Base-by-base conservation (phyloP, 176 grass and related monocot species). In the Thalia dealbata region DNA sequence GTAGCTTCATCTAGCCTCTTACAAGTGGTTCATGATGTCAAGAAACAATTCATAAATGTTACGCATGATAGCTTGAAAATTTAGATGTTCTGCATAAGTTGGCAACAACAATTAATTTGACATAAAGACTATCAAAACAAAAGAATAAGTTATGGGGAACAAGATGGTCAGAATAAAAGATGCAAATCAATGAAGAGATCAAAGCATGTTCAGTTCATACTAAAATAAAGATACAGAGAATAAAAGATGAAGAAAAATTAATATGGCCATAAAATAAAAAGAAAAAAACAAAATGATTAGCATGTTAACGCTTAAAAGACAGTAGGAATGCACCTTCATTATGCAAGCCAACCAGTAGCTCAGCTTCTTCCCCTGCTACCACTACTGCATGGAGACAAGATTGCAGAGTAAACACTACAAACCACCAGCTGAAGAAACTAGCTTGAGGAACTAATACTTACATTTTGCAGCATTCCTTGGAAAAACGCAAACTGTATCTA, bases 401-500 rank as follows among this genome's bases (percentile, higher is more conserved):
- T 60, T 71, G 44, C 42, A 41, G 3, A 67, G 10, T 29, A 12
- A 13, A 69, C 3, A 45, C 41, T 44, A 69, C 7, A 69, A 0
- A 46, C 41, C 43, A n/a, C 7, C 10, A 22, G 7, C 7, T 22
- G 9, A 4, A 28, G 29, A 3, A 63, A 63, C 27, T 63, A 6
- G 13, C 19, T 14, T 21, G 16, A 26, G 2, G 11, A 21, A 81
- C 79, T 38, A 38, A 38, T 38, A 2, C 32, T 92, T 78, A 93
- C 95, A 78, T 99, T 91, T 99, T 3, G 80, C 87, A 77, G 85
- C 22, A 67, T 99, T 99, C 91, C 93, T 99, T 54, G 95, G 95
- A 69, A 99, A 99, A 50, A 99, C 80, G 9, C 76, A 91, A 63
- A 93, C 59, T 56, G 90, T 99, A 80, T 85, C 86, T 21, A 93